Percentiles rank a stretch among this genome's conserved stretches.
Evolutionary conservation across 805 yeast genomes (phyloP).

Genomic region (Starmerella geochares): DNA sequence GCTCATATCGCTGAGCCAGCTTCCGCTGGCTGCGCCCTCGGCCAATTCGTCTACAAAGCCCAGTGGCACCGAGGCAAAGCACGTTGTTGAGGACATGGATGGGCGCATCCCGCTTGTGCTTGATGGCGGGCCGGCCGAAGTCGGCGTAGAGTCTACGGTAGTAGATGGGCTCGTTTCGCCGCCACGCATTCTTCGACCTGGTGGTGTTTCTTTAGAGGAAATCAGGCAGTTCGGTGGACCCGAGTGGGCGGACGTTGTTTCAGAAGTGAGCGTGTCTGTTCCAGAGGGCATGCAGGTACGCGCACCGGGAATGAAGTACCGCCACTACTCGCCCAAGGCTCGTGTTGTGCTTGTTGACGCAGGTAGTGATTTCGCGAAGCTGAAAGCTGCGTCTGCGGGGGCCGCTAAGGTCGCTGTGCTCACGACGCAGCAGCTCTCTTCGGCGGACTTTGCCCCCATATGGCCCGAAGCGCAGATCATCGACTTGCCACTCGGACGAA

Average conservation of each 20-base stretch:
- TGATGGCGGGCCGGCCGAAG: conserved; percentile 82
- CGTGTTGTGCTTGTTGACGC: conserved; percentile 58
- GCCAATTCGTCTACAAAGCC: conserved; percentile 96
- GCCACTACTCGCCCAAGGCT: conserved; percentile 88
- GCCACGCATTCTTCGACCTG: conserved; percentile 85
- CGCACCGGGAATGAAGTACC: conserved; percentile 97
- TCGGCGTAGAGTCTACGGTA: conserved; percentile 91
- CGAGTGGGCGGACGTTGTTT: conserved; percentile 47
- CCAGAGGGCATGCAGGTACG: conserved; percentile 52
- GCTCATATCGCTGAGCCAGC: conserved; percentile 67
- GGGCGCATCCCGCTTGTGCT: conserved; percentile 73
- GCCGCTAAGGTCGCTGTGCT: conserved; percentile 42
- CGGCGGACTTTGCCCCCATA: conserved; percentile 13
- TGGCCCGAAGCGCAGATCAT: conserved; percentile 15
- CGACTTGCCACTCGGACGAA: conserved; percentile 35
- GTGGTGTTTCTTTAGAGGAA: conserved; percentile 79
- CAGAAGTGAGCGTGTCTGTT: conserved; percentile 42
- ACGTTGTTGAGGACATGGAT: conserved; percentile 69
- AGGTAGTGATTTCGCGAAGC: conserved; percentile 32
- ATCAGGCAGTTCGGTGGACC: conserved; percentile 56
- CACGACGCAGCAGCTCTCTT: conserved; percentile 27
- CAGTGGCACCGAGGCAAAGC: conserved; percentile 80
- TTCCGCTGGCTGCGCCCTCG: conserved; percentile 94
- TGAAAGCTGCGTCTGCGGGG: not conserved
- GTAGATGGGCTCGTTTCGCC: conserved; percentile 79